These are phyloP conservation scores for Aspergillus campestris DNA, from an alignment of 495 filamentous ascomycete genomes.

Conservation along the genomic window DNA sequence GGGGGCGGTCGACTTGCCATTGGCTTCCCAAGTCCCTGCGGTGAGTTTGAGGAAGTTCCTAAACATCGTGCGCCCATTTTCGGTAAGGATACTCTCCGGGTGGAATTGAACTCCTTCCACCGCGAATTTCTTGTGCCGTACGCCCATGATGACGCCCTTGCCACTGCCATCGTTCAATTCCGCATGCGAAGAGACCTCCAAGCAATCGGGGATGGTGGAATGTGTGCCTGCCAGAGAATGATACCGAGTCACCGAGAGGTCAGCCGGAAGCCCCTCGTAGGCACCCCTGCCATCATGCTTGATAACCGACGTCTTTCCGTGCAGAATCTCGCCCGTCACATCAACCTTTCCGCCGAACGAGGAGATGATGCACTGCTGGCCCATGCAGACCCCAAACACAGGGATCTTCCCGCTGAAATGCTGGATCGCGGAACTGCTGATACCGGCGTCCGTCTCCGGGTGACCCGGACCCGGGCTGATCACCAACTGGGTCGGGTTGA, in stretches of 20 bases:
- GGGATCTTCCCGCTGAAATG: slow-evolving; percentile 95
- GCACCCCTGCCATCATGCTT: slow-evolving; percentile 83
- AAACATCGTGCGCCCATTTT: slow-evolving; percentile 79
- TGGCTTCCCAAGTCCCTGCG: slow-evolving; percentile 85
- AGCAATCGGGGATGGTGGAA: slow-evolving; percentile 71
- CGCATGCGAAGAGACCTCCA: slow-evolving; percentile 90
- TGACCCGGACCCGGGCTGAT: slow-evolving; percentile 94
- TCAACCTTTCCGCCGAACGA: slow-evolving; percentile 85
- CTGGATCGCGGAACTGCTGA: slow-evolving; percentile 82
- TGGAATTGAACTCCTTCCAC: slow-evolving; percentile 97
- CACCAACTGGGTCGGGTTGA: slow-evolving; percentile 86
- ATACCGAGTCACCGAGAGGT: slow-evolving; percentile 84
- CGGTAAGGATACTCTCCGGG: slow-evolving; percentile 92
- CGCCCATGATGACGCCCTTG: slow-evolving; percentile 87
- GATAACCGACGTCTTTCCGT: slow-evolving; percentile 91
- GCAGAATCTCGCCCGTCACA: slow-evolving; percentile 90
- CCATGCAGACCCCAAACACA: slow-evolving; percentile 97
- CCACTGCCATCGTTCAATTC: slow-evolving; percentile 46
- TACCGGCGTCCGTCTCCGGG: slow-evolving; percentile 78
- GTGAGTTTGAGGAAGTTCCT: slow-evolving; percentile 83
- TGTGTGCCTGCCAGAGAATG: slow-evolving; percentile 94
- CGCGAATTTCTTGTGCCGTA: slow-evolving; percentile 81
- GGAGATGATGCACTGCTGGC: slow-evolving; percentile 93
- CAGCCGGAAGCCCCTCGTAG: slow-evolving; percentile 67
- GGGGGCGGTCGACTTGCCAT: slow-evolving; percentile 36